These are phyloP conservation scores for Floccularia luteovirens DNA, from an alignment of 768 basidiomycete genomes.

Conservation along the genomic window DNA sequence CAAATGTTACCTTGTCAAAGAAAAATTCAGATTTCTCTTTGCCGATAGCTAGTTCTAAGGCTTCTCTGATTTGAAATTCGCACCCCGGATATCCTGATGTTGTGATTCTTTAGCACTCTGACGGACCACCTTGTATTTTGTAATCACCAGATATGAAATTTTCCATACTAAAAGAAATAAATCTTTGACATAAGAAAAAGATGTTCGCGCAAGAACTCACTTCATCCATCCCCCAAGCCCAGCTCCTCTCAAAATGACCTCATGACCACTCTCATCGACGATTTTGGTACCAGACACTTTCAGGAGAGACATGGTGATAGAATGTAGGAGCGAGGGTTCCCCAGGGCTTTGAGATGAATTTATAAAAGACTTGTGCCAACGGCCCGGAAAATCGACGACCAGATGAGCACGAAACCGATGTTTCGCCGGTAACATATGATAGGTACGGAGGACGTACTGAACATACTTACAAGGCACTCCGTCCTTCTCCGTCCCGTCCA, in stretches of 20 bases:
- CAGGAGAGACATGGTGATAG: constrained; percentile 39
- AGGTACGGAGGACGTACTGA: constrained; percentile 1
- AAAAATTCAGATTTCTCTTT: constrained; percentile 65
- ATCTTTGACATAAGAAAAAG: too few species aligned
- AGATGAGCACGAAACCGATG: constrained; percentile 11
- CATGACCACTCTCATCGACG: constrained; percentile 47
- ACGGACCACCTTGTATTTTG: background rate
- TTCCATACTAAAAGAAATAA: constrained; percentile 50
- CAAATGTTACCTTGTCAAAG: constrained; percentile 65
- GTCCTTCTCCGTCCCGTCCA: too few species aligned
- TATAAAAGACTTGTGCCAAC: background rate
- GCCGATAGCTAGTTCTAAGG: constrained; percentile 60
- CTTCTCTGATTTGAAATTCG: constrained; percentile 70
- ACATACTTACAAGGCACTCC: too few species aligned
- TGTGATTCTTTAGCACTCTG: background rate
- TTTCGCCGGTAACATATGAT: constrained; percentile 8
- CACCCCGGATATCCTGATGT: constrained; percentile 66
- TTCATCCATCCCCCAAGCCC: constrained; percentile 87
- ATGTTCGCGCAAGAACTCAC: constrained; percentile 51
- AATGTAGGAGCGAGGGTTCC: constrained; percentile 1
- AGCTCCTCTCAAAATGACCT: constrained; percentile 61
- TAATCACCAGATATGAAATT: constrained; percentile 62
- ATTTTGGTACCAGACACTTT: constrained; percentile 53
- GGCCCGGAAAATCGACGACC: constrained; percentile 7
- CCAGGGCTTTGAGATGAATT: background rate